Base-by-base conservation (phyloP, 2,329 filamentous ascomycete species). In the Coniochaeta sp. region DNA sequence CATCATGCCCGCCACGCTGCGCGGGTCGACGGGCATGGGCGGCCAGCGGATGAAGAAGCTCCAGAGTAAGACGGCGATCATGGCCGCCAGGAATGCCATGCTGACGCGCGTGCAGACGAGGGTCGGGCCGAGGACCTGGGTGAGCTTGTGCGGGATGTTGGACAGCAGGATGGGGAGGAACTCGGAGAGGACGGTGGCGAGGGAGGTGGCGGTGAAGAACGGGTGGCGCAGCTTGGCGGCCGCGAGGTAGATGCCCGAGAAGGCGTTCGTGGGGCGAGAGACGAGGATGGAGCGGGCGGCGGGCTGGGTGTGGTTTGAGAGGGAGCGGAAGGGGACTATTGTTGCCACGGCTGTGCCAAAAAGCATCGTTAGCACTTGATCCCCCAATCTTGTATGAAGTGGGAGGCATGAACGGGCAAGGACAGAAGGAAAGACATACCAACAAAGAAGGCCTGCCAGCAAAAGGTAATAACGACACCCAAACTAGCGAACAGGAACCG, bases 151-250 rank as follows among this genome's bases (percentile, higher is more conserved):
- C 0, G 75, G 71, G 2, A 78, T 67, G 54, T 77, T 78, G 56
- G 73, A 67, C 3, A 79, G 66, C 1, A 75, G 64, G 18, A 78
- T 64, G 1, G 75, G 76, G n/a, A 79, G 68, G 47, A 77, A 70
- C 48, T 79, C 75, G 20, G 74, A 68, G 2, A 77, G 62, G 20
- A 78, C 67, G 3, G 72, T 65, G 46, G 72, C 70, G 5, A 70
- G 55, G 0, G 72, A 68, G 9, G 73, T 67, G 12, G 68, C 51
- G 22, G 69, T 64, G 1, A 75, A 65, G 53, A 74, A 74, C 6
- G 63, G 49, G 30, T 77, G 68, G 9, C 61, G 60, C 16, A 66
- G 58, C 4, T 57, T 46, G 14, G 72, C 53, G 5, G 70, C 67
- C 8, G 66, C 61, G 26, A 31, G 28, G 56, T 66, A 63, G 54